These are phyloP conservation scores for Neurospora africana DNA, from an alignment of 495 filamentous ascomycete genomes.

Conservation along the genomic window DNA sequence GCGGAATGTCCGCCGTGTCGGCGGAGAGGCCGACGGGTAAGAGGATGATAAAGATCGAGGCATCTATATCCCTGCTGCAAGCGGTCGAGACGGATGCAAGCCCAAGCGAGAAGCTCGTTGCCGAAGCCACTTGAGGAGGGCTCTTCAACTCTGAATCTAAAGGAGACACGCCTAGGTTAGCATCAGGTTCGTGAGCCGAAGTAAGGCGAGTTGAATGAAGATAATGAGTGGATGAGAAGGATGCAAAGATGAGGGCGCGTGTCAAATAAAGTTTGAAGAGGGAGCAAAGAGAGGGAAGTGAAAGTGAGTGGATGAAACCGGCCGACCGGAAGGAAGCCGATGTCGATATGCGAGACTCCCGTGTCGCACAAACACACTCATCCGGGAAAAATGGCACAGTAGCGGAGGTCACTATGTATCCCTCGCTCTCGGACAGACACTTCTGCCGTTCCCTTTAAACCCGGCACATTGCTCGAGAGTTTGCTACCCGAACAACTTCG, in stretches of 20 bases:
- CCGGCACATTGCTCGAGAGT: neutral
- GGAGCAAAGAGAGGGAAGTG: neutral
- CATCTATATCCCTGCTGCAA: conserved; percentile 67
- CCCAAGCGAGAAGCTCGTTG: conserved; percentile 69
- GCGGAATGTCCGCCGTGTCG: conserved; percentile 43
- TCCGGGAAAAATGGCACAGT: neutral
- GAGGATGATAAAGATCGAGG: conserved; percentile 54
- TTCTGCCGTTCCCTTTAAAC: neutral
- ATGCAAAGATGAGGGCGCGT: neutral
- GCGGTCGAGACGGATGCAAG: conserved; percentile 79
- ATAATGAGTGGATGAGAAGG: neutral
- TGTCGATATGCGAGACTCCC: neutral
- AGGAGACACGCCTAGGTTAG: conserved; percentile 5
- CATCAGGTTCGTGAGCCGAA: neutral
- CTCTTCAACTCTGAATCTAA: conserved; percentile 75
- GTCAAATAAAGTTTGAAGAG: neutral
- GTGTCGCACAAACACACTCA: neutral
- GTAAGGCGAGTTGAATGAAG: neutral
- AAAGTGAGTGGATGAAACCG: neutral
- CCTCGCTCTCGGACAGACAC: neutral
- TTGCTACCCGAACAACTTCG: neutral
- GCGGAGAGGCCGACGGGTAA: conserved; percentile 8
- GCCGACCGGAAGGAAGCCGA: neutral
- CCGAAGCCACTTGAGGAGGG: conserved; percentile 34
- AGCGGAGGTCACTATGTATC: neutral